Evolutionary conservation across 352 stramenopile species (phyloP), one percentile per base, ranked within the genome.

Genomic region (Elongisporangium anandrum): DNA sequence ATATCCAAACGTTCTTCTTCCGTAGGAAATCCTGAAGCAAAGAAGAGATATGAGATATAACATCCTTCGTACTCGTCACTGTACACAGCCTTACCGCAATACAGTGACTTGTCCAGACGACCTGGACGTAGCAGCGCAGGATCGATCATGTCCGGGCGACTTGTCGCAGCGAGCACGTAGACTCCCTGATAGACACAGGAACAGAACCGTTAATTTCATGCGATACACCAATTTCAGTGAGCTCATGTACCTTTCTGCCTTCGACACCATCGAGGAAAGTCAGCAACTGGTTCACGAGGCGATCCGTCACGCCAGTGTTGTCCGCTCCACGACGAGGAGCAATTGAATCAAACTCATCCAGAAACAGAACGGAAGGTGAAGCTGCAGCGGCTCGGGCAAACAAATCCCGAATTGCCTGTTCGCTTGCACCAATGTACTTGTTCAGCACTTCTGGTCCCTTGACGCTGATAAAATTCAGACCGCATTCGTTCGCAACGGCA

Each of bases 231-330:
- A 56, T 22, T n/a, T 8, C 4, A 57, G 8, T 24, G 53, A 3
- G n/a, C 26, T 16, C 41, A 45, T 54, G 48, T 57, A 92, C 90
- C 73, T 89, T 88, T 58, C 87, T 66, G 0, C 72, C 77, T 74
- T 99, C 97, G 13, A 99, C 95, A 45, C 97, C 96, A 77, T 99
- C 97, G 50, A 99, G 69, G 65, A 98, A 98, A 0, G 97, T 99
- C 0, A 99, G 85, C 51, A 99, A 75, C 60, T 99, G 97, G 66
- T 99, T 99, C 50, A 99, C 96, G 23, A 99, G 91, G 20, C 97
- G 81, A 67, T 99, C 96, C 0, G 95, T 99, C 29, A 99, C 96
- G 24, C 96, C 95, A 8, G 92, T 98, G 66, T 97, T 93, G 64
- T 98, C 85, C 13, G 84, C 83, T 39, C 96, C 96, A 59, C 96